Base-by-base conservation (phyloP, 345 rosid genomes). In the Dipteronia sinensis region DNA sequence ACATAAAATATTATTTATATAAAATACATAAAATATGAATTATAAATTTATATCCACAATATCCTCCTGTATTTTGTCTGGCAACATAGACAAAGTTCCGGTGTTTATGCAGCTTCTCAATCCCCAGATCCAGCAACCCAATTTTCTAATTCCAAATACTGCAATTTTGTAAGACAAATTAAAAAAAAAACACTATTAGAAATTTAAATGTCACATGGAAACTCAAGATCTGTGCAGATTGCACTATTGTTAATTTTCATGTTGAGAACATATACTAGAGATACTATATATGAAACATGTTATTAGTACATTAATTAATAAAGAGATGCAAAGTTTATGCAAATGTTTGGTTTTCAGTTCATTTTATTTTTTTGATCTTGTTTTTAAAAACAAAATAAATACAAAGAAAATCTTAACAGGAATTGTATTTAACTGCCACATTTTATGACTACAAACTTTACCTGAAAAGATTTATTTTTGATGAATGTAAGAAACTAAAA, bases 71-170 rank as follows among this genome's bases (percentile, higher is more conserved):
- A 38, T 64, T 64, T n/a, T n/a, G 38, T 38, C n/a, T 2, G 7
- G 12, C 16, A 58, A 40, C 47, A 20, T 3, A 8, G 76, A 74
- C 44, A 62, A 66, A 15, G 25, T 29, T 47, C 61, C 61, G 17
- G 46, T 44, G 19, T 62, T 74, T 63, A 74, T 59, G 70, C 58
- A 46, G 58, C 69, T 56, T 46, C 25, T 22, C 76, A 31, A 38
- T 76, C 69, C 65, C 55, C 71, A 40, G 61, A 69, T 75, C 67
- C 20, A 23, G 76, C 59, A 8, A 69, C 22, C 40, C 17, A 40
- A 20, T 38, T 22, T 23, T 62, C 3, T 9, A 1, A 51, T 40
- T 10, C 63, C 16, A 49, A 49, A 15, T 49, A 11, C 13, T 11
- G 55, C 19, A 49, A 49, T 49, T 49, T 15, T 49, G 4, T 49